Conservation (phyloP, 345 rosid genomes). For the Nephelium lappaceum region DNA sequence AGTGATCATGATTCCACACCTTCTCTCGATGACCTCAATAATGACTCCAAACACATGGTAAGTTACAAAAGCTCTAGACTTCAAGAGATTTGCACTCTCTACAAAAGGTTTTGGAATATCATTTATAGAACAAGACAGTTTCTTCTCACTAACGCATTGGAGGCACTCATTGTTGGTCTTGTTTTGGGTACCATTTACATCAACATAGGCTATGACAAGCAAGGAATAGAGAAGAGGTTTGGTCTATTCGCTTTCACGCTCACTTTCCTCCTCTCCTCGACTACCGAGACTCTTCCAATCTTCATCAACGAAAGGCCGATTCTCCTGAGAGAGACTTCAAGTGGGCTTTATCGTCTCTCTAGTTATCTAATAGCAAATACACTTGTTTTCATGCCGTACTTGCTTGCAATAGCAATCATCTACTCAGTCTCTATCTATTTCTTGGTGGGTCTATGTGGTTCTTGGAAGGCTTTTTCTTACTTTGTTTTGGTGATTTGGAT, state of each 20-base stretch:
- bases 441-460: slow-evolving; percentile 78
- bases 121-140: slow-evolving; percentile 87
- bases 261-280: slow-evolving; percentile 90
- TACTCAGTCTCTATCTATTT: slow-evolving; percentile 79
- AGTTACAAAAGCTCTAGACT: slow-evolving; percentile 61
- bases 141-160: slow-evolving; percentile 72
- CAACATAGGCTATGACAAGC: slow-evolving; percentile 66
- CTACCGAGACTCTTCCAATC: slow-evolving; percentile 92
- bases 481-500: slow-evolving; percentile 83
- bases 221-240: slow-evolving; percentile 78
- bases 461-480: slow-evolving; percentile 79
- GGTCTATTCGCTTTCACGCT: slow-evolving; percentile 95
- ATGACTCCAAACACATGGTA: neutral
- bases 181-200: slow-evolving; percentile 88
- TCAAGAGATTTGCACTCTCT: slow-evolving; percentile 58
- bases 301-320: slow-evolving; percentile 91
- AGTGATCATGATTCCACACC: slow-evolving; percentile 1
- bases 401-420: slow-evolving; percentile 60
- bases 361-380: slow-evolving; percentile 84
- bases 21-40: neutral
- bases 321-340: slow-evolving; percentile 72
- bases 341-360: slow-evolving; percentile 83
- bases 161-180: slow-evolving; percentile 88
- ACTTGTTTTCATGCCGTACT: slow-evolving; percentile 82
- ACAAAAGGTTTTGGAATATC: slow-evolving; percentile 72